Base-by-base conservation (phyloP, 768 basidiomycete genomes). In the Boletus subcaerulescens region DNA sequence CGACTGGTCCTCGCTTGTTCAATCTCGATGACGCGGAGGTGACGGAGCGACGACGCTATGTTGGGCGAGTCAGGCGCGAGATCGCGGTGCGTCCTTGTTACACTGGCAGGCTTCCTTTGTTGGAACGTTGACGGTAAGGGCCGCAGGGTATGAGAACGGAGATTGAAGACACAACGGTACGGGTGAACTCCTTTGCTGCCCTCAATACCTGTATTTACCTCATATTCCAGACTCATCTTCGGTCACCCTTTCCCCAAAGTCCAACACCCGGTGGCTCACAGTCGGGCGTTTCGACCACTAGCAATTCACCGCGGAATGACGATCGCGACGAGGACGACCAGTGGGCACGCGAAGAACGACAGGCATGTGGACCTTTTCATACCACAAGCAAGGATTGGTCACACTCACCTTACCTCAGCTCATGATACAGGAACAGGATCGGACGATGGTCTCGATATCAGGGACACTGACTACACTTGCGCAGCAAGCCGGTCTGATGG, bases 401-500 rank as follows among this genome's bases (percentile, higher is more conserved):
- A 39, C 7, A 3, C 22, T 24, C 11, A 5, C 40, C 18, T 35
- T 68, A 8, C 32, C 26, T 45, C 68, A 95, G 91, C 79, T 95
- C 67, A 84, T 98, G 73, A 83, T 98, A 24, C 80, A 80, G 45
- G 82, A 91, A 64, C 97, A 99, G 76, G 97, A 99, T 66, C 79
- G 84, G 29, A 89, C 94, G 0, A 87, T 99, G 63, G 85, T 87
- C 52, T 82, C 88, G 0, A 95, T 99, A 66, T 82, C 87, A 0
- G 93, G 93, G 0, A 94, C 95, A 2, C 71, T 99, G 50, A 84
- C 68, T 53, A 94, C 89, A 1, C 75, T 99, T 8, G 86, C 87
- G 0, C 86, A 91, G 59, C 97, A 98, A 72, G 97, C 97, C 0
- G 89, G 88, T 12, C 75, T 98, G 32, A 99, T 99, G 85, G 96